These are phyloP conservation scores for Pezicula rhizophila DNA, from an alignment of 2,329 filamentous ascomycete genomes.

Conservation along the genomic window DNA sequence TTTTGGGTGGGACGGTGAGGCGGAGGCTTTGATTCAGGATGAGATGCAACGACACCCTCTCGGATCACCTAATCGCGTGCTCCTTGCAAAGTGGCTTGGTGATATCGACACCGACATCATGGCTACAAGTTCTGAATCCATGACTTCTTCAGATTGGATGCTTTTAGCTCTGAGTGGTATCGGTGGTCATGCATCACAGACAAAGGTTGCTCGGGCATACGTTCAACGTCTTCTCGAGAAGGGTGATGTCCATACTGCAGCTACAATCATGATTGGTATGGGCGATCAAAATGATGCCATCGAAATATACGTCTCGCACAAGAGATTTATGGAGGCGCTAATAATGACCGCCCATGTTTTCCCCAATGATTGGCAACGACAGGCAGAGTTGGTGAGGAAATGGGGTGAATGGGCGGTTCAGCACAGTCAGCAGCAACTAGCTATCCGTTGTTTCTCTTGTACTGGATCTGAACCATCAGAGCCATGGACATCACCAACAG, in stretches of 20 bases:
- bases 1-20: conserved; percentile 89
- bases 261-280: conserved; percentile 86
- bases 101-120: conserved; percentile 78
- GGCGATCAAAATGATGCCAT: conserved; percentile 92
- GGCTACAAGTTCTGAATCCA: conserved; percentile 73
- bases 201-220: conserved; percentile 85
- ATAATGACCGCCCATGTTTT: conserved; percentile 79
- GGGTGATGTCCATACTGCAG: conserved; percentile 85
- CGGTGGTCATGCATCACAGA: conserved; percentile 69
- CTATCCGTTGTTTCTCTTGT: conserved; percentile 89
- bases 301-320: conserved; percentile 90
- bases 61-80: conserved; percentile 71
- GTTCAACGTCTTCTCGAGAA: conserved; percentile 85
- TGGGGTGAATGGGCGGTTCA: conserved; percentile 92
- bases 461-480: conserved; percentile 79
- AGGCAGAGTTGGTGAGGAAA: conserved; percentile 80
- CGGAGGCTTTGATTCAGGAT: conserved; percentile 74
- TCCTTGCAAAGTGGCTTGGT: conserved; percentile 89
- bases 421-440: conserved; percentile 81
- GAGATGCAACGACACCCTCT: conserved; percentile 70
- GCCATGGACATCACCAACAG: conserved; percentile 81
- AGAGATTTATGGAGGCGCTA: conserved; percentile 86
- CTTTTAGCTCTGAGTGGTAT: conserved; percentile 85
- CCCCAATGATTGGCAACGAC: conserved; percentile 84
- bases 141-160: conserved; percentile 97